Evolutionary conservation across 2,329 filamentous ascomycete species (phyloP).

Genomic region (Ceratocystis variospora): DNA sequence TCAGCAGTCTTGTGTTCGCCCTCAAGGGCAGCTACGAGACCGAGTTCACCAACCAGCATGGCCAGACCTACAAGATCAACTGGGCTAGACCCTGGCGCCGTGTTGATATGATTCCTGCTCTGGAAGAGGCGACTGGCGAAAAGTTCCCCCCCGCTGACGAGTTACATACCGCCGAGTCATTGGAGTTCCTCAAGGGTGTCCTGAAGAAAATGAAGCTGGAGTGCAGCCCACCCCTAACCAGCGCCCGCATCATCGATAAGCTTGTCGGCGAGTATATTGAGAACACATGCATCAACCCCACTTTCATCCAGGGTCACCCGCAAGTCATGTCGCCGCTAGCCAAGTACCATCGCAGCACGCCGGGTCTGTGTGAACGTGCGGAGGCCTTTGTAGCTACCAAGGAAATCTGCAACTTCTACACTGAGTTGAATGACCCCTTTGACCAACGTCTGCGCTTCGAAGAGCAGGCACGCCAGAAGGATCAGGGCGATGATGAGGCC

Average conservation of each 20-base stretch:
- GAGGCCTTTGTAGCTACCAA: slow-evolving; percentile 69
- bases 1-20: slow-evolving; percentile 77
- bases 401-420: slow-evolving; percentile 86
- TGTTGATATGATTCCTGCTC: slow-evolving; percentile 80
- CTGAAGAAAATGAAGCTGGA: slow-evolving; percentile 85
- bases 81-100: slow-evolving; percentile 91
- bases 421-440: slow-evolving; percentile 84
- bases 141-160: slow-evolving; percentile 85
- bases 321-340: slow-evolving; percentile 55
- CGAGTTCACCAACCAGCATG: slow-evolving; percentile 71
- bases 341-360: slow-evolving; percentile 67
- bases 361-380: slow-evolving; percentile 88
- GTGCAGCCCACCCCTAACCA: slow-evolving; percentile 80
- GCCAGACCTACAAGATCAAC: slow-evolving; percentile 81
- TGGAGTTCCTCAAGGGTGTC: slow-evolving; percentile 70
- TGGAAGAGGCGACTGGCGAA: slow-evolving; percentile 80
- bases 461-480: slow-evolving; percentile 93
- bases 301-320: slow-evolving; percentile 74
- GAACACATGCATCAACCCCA: slow-evolving; percentile 84
- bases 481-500: slow-evolving; percentile 90
- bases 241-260: slow-evolving; percentile 91
- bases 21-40: slow-evolving; percentile 77
- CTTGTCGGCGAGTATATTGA: slow-evolving; percentile 91
- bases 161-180: slow-evolving; percentile 78
- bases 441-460: slow-evolving; percentile 77